Evolutionary conservation across 1,284 basidiomycete species (phyloP).

Genomic region (Cystobasidium slooffiae): DNA sequence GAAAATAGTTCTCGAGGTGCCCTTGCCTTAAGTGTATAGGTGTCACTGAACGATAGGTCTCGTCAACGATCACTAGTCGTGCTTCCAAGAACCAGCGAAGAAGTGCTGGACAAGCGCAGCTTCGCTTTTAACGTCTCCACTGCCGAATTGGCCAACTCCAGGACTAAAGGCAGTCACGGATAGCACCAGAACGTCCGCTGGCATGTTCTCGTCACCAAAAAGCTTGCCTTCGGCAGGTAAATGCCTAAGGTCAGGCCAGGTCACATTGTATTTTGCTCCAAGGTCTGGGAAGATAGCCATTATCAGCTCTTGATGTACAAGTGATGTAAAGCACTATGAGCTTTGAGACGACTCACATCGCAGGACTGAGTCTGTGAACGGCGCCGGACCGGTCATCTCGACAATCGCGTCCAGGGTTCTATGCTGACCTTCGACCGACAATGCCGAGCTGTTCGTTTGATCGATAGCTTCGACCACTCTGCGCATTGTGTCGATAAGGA

Average conservation of each 20-base stretch:
- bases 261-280: constrained; percentile 43
- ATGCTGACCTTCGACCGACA: constrained; percentile 19
- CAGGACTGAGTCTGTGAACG: constrained; percentile 51
- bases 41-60: too few relatives aligned
- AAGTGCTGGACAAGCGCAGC: constrained; percentile 47
- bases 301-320: background rate
- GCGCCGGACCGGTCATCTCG: constrained; percentile 49
- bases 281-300: constrained; percentile 36
- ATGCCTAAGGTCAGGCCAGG: constrained; percentile 44
- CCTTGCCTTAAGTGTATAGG: background rate
- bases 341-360: constrained; percentile 26
- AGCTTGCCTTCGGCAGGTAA: constrained; percentile 43
- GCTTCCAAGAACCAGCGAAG: constrained; percentile 48
- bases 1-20: background rate
- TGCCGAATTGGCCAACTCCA: constrained; percentile 50
- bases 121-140: constrained; percentile 27
- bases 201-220: constrained; percentile 41
- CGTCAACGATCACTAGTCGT: background rate
- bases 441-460: constrained; percentile 9
- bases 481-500: constrained; percentile 49
- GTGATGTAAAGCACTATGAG: background rate
- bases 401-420: constrained; percentile 43
- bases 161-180: constrained; percentile 49
- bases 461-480: constrained; percentile 45
- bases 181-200: constrained; percentile 47